Evolutionary conservation across 768 basidiomycete genomes (phyloP).

Genomic region (Heimioporus sp.): DNA sequence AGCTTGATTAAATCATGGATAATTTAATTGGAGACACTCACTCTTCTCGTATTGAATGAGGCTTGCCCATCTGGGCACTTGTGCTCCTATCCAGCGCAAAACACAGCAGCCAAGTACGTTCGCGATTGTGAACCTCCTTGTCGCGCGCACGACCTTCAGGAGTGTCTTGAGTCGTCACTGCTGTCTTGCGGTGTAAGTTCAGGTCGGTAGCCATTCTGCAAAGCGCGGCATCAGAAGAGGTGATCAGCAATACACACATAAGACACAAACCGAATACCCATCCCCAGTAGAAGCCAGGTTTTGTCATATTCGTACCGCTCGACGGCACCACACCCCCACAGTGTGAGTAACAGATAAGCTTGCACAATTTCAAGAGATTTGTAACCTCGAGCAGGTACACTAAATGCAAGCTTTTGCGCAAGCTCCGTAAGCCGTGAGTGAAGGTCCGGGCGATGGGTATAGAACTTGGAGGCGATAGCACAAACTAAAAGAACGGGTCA

Average conservation of each 20-base stretch:
- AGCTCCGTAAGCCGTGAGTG: constrained; percentile 77
- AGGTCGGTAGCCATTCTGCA: constrained; percentile 92
- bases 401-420: constrained; percentile 85
- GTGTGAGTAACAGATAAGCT: constrained; percentile 83
- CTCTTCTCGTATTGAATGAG: constrained; percentile 92
- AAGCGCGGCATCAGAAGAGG: constrained; percentile 10
- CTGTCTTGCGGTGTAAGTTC: constrained; percentile 89
- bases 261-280: constrained; percentile 68
- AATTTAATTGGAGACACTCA: constrained; percentile 39
- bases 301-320: constrained; percentile 96
- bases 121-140: constrained; percentile 87
- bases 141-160: constrained; percentile 80
- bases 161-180: constrained; percentile 55
- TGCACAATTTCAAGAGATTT: constrained; percentile 96
- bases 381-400: constrained; percentile 80
- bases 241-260: not conserved
- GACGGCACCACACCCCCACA: constrained; percentile 93
- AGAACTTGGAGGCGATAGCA: constrained; percentile 92
- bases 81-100: constrained; percentile 85
- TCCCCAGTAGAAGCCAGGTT: constrained; percentile 88
- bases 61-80: constrained; percentile 97
- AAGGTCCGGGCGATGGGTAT: constrained; percentile 76
- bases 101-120: constrained; percentile 91
- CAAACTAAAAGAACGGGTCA: constrained; percentile 58
- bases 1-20: not conserved